These are phyloP conservation scores for Paracorniculantispora psalliotae DNA, from an alignment of 2,329 filamentous ascomycete species.

Conservation along the genomic window DNA sequence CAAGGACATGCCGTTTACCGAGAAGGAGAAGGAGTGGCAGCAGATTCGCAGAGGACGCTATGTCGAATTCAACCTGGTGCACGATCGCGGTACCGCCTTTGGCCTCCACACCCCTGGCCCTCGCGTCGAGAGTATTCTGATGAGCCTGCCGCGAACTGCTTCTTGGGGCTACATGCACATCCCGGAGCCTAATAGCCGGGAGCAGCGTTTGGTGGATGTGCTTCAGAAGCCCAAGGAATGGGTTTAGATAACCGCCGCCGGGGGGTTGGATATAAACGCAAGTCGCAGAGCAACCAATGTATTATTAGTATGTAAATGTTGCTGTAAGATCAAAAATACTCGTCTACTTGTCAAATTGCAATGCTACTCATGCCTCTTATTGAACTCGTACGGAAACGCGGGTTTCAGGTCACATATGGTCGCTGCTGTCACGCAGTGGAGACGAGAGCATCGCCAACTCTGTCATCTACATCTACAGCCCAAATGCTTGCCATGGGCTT, in stretches of 20 bases:
- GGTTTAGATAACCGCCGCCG: constrained; percentile 43
- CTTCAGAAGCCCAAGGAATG: constrained; percentile 61
- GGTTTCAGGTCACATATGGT: background rate
- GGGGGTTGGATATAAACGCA: background rate
- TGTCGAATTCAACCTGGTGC: constrained; percentile 97
- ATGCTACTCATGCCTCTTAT: background rate
- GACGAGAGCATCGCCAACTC: background rate
- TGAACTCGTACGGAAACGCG: background rate
- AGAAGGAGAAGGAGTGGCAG: constrained; percentile 91
- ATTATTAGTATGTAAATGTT: background rate
- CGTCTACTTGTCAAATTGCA: background rate
- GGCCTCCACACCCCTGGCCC: constrained; percentile 89
- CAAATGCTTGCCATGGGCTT: background rate
- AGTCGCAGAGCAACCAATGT: background rate
- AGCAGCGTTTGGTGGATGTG: constrained; percentile 75
- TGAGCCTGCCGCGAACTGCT: constrained; percentile 91
- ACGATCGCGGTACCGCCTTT: constrained; percentile 92
- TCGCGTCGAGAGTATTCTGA: constrained; percentile 91
- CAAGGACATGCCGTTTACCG: constrained; percentile 87
- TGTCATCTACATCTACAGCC: background rate
- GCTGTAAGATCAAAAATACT: background rate
- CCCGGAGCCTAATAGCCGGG: constrained; percentile 67
- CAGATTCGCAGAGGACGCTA: constrained; percentile 91
- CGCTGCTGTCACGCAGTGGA: background rate
- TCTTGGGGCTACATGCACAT: constrained; percentile 95